Base-by-base conservation (phyloP, 2,329 filamentous ascomycete genomes). In the Colletotrichum tofieldiae region DNA sequence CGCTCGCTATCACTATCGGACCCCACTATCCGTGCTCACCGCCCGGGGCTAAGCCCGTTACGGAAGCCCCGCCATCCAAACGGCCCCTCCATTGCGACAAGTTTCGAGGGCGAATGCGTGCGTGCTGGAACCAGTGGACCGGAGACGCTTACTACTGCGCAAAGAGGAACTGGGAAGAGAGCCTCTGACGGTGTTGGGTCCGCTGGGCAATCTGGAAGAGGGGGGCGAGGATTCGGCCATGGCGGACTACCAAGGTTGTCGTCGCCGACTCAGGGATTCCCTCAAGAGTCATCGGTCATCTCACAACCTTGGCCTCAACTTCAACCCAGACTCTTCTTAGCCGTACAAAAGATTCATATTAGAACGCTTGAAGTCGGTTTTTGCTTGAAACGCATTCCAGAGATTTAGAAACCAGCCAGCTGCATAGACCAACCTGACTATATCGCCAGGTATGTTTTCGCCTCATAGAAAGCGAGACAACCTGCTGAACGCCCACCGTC, bases 121-220 rank as follows among this genome's bases (percentile, higher is more conserved):
- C 66, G 70, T 58, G 61, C 54, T 62, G 49, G 43, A 62, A 62
- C 23, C 39, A 66, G 62, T 73, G 71, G 70, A 71, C 54, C 60
- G 23, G 20, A 49, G 49, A n/a, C 60, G 67, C 67, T 67, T 35
- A 54, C 29, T 35, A 54, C 39, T 54, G 43, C 41, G 29, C 32
- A 37, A 52, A 12, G 14, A 67, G 41, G 39, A 35, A 56, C 54
- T 29, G 45, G 32, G 29, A 23, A 41, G 26, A 32, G 47, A 58
- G n/a, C 47, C 45, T 51, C 16, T 63, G 45, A 39, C 45, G 47
- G 60, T 29, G 45, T 63, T 41, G 16, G 32, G 45, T 18, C 35
- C 60, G 29, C 45, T 20, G 45, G 32, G 32, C 18, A 32, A 26
- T 54, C 35, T 29, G 37, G 23, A 59, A 59, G 37, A 18, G 49